Evolutionary conservation across 495 filamentous ascomycete species (phyloP).

Genomic region (Neurospora sp.): DNA sequence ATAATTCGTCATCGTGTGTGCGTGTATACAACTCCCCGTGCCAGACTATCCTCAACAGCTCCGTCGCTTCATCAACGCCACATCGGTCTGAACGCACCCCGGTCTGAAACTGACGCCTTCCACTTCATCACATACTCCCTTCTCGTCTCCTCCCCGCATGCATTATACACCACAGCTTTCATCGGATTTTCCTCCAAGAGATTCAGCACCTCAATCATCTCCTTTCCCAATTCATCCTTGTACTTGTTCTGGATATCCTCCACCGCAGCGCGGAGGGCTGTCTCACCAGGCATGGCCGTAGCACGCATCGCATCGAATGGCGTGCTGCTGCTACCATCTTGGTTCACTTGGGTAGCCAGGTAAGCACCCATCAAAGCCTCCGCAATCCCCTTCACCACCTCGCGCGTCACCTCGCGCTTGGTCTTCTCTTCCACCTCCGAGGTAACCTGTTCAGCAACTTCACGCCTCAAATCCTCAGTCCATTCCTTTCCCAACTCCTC

Average conservation of each 20-base stretch:
- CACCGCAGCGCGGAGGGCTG: neutral
- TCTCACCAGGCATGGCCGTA: neutral
- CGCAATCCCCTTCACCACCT: slow-evolving; percentile 1
- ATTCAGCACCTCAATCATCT: neutral
- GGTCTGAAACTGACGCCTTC: neutral
- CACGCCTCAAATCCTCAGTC: neutral
- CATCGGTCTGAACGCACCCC: neutral
- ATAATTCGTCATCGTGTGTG: neutral
- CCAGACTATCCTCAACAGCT: neutral
- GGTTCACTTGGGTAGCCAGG: neutral
- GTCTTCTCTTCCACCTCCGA: slow-evolving; percentile 1
- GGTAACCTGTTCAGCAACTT: neutral
- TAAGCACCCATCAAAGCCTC: slow-evolving; percentile 1
- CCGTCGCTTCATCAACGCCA: neutral
- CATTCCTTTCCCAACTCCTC: neutral
- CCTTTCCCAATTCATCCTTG: neutral
- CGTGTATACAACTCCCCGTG: neutral
- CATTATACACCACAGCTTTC: neutral
- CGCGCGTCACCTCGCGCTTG: neutral
- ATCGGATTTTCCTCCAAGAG: neutral
- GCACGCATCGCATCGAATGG: neutral
- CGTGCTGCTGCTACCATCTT: neutral
- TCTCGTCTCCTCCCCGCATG: neutral
- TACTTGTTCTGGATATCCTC: neutral
- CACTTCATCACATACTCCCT: neutral